A percentile compares a stretch with the other conserved stretches of the same genome.
Evolutionary conservation across 2,329 filamentous ascomycete species (phyloP).

Genomic region (Verticillium zaregamsianum): DNA sequence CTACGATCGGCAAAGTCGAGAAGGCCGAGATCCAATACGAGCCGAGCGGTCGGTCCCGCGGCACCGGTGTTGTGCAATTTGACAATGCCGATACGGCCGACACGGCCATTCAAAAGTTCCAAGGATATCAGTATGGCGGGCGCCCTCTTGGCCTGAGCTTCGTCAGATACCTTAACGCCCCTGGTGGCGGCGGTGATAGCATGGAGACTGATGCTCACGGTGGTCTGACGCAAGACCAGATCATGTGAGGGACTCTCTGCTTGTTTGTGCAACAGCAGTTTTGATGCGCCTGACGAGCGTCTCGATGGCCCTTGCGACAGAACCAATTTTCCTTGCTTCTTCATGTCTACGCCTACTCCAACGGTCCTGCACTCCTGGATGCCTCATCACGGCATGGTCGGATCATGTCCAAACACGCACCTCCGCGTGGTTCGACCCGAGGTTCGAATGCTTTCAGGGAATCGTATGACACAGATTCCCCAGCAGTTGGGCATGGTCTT

Average conservation of each 20-base stretch:
- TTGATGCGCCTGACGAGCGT: not conserved
- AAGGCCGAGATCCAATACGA: constrained; percentile 99
- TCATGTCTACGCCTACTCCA: not conserved
- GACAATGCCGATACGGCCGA: constrained; percentile 79
- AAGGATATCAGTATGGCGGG: constrained; percentile 94
- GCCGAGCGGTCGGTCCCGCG: constrained; percentile 88
- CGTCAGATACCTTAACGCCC: constrained; percentile 82
- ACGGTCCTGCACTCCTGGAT: not conserved
- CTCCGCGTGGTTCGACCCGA: no score
- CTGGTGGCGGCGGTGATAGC: constrained; percentile 54
- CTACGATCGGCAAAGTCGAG: constrained; percentile 95
- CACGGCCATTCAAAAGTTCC: constrained; percentile 94
- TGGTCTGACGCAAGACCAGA: constrained; percentile 92
- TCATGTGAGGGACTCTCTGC: constrained; percentile 63
- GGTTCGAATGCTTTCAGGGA: no score
- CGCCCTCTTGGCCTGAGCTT: constrained; percentile 90
- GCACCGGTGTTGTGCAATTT: constrained; percentile 95
- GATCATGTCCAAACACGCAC: not conserved
- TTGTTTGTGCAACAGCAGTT: not conserved
- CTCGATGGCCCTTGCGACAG: not conserved
- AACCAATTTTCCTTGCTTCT: not conserved
- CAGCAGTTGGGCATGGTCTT: not conserved
- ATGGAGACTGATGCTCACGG: constrained; percentile 80
- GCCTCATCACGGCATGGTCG: not conserved
- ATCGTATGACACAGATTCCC: no score